Evolutionary conservation across 148 eudicot species (phyloP), one percentile per base, ranked within the genome.

Genomic region (Cornus suecica): DNA sequence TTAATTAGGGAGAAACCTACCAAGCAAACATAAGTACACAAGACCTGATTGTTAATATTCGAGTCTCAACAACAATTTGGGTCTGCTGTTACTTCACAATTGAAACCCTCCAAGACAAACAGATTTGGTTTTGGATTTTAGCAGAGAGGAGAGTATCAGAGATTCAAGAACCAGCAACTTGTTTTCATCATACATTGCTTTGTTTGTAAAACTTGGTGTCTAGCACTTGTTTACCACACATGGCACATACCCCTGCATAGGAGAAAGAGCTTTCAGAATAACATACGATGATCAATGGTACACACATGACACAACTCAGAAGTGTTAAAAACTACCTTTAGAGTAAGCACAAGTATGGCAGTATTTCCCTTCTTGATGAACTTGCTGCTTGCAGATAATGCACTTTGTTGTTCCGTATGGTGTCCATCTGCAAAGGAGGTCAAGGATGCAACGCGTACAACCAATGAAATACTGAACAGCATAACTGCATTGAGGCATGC

Each of bases 221-320:
- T 22, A 92, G 94, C 48, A 95, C 99, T 88, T 95, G 97, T 84
- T 94, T 94, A 25, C 99, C 99, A 11, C 97, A 94, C 99, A 94
- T 94, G 25, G 99, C 99, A 85, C 99, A 94, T 70, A 92, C 99
- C 74, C 99, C 99, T 92, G 88, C 82, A 88, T 65, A 78, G 75
- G 42, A 15, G 42, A 54, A 72, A 79, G 23, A 34, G 52, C 30
- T 31, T 63, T 76, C 63, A 64, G 60, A 71, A 73, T 28, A 34
- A 23, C 34, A 6, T 14, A 8, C 27, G 60, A 15, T 24, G 11
- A 32, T 56, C 27, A 66, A 15, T 24, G 11, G 32, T 56, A 68
- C 56, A 73, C 22, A 66, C 73, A 37, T 22, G 11, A 22, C 24
- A 26, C 24, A 32, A 22, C 45, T 52, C 22, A 31, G 34, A 54